Percentiles rank a stretch among this genome's conserved stretches.
Conservation (phyloP, 2,329 filamentous ascomycete species). For the Aspergillus novofumigatus region DNA sequence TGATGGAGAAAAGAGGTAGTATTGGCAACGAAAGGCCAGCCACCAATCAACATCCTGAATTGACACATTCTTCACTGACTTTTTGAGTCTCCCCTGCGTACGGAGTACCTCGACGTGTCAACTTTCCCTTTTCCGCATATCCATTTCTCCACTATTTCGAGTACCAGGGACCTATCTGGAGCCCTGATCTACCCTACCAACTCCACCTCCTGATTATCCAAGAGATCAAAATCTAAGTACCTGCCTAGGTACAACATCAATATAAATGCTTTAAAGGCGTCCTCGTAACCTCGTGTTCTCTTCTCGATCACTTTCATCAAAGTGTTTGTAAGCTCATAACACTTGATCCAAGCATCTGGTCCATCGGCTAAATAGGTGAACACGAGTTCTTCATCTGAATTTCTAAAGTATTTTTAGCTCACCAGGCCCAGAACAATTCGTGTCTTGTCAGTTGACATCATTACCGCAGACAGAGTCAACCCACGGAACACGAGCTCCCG, state of each 20-base stretch:
- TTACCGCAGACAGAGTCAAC: background rate
- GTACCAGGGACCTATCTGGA: background rate
- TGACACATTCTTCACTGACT: background rate
- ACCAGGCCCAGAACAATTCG: background rate
- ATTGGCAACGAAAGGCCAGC: background rate
- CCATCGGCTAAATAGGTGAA: no score
- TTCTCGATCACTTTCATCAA: background rate
- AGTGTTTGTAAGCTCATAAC: background rate
- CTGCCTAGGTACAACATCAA: background rate
- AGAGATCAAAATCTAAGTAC: background rate
- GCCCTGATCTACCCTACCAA: background rate
- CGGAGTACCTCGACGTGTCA: conserved; percentile 6
- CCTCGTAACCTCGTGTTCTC: background rate
- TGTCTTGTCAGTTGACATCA: background rate
- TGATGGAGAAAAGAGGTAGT: background rate
- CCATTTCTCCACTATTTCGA: conserved; percentile 1
- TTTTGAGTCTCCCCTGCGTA: background rate
- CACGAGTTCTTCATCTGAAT: background rate
- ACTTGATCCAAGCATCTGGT: background rate
- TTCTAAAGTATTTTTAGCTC: background rate
- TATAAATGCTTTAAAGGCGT: no score
- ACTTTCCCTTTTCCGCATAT: conserved; percentile 10
- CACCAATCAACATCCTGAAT: background rate
- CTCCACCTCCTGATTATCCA: background rate
- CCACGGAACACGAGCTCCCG: background rate